Percentiles rank a stretch among this genome's conserved stretches.
phyloP scores from a whole-genome alignment of 2,329 filamentous ascomycete genomes.

The Exserohilum rostratum region DNA sequence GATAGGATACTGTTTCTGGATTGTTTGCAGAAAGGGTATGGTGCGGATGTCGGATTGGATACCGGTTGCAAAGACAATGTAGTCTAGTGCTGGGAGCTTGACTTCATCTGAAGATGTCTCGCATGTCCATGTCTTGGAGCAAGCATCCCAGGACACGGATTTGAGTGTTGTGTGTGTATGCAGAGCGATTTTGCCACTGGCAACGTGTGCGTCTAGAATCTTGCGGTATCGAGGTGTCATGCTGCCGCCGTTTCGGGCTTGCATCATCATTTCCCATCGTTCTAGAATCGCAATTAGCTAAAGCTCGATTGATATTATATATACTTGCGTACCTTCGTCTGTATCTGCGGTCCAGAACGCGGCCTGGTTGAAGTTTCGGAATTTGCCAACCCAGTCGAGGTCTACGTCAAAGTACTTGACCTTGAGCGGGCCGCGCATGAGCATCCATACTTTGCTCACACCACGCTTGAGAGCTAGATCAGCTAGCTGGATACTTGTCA shows the following conservation, averaged over 20 bases:
- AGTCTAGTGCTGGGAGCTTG: conserved; percentile 62
- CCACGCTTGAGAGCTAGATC: conserved; percentile 70
- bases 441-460: conserved; percentile 70
- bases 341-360: conserved; percentile 78
- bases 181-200: conserved; percentile 60
- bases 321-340: conserved; percentile 57
- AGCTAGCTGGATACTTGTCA: conserved; percentile 76
- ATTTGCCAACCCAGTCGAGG: conserved; percentile 81
- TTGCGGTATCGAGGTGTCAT: conserved; percentile 73
- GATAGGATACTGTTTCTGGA: conserved; percentile 67
- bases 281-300: conserved; percentile 49
- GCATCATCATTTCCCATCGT: conserved; percentile 67
- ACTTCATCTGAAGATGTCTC: conserved; percentile 52
- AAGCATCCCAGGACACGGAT: conserved; percentile 58
- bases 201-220: conserved; percentile 66
- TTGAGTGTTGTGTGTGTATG: conserved; percentile 64
- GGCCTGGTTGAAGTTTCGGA: conserved; percentile 77
- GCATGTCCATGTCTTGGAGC: conserved; percentile 46
- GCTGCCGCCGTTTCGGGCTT: conserved; percentile 76
- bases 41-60: conserved; percentile 66
- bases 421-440: conserved; percentile 67
- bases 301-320: too few species aligned
- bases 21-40: conserved; percentile 66
- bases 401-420: conserved; percentile 81
- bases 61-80: conserved; percentile 78